phyloP scores from a whole-genome alignment of 441 rosid species.

The Gossypium gossypioides region DNA sequence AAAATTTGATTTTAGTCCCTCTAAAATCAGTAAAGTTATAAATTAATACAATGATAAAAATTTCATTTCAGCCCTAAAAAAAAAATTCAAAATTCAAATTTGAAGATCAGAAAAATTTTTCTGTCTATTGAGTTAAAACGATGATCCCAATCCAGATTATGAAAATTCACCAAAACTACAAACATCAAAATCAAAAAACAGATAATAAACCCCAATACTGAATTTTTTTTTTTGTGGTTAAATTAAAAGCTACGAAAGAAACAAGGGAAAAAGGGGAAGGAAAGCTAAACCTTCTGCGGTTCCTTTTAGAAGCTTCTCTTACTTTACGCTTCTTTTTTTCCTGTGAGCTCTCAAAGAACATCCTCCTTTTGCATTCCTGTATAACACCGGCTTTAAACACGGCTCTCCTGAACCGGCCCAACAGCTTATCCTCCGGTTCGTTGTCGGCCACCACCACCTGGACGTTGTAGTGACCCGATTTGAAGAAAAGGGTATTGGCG shows the following conservation, averaged over 20 bases:
- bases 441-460: constrained; percentile 33
- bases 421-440: constrained; percentile 38
- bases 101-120: too few species aligned
- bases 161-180: neutral
- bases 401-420: constrained; percentile 29
- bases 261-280: neutral
- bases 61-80: too few species aligned
- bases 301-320: constrained; percentile 34
- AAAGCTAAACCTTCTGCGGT: constrained; percentile 27
- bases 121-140: too few species aligned
- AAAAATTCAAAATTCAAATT: too few species aligned
- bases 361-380: constrained; percentile 35
- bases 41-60: too few species aligned
- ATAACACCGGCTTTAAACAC: constrained; percentile 33
- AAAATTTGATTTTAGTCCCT: too few species aligned
- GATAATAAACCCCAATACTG: neutral
- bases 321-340: constrained; percentile 35
- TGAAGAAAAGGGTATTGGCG: constrained; percentile 28
- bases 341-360: constrained; percentile 32
- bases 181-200: neutral
- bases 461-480: constrained; percentile 29
- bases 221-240: neutral
- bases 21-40: too few species aligned
- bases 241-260: too few species aligned
- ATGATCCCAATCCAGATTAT: neutral